These are phyloP conservation scores for Trametes sp. DNA, from an alignment of 1,284 basidiomycete genomes.

Conservation along the genomic window DNA sequence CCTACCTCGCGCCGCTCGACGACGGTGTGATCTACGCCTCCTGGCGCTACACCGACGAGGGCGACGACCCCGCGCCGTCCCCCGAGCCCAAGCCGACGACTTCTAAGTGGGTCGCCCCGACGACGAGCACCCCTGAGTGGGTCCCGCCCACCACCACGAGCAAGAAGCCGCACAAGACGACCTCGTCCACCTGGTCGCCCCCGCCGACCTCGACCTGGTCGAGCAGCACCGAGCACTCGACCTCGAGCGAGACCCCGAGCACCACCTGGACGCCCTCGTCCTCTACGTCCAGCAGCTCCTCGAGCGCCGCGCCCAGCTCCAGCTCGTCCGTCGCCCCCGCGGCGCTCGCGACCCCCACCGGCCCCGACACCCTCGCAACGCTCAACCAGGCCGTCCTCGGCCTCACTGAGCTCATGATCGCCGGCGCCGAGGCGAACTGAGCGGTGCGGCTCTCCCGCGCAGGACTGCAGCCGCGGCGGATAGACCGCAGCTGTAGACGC, in stretches of 20 bases:
- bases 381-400: constrained; percentile 49
- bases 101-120: constrained; percentile 32
- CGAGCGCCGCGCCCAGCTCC: constrained; percentile 33
- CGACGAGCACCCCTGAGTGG: constrained; percentile 18
- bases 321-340: constrained; percentile 36
- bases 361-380: constrained; percentile 43
- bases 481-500: background rate
- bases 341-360: constrained; percentile 39
- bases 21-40: constrained; percentile 32
- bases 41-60: constrained; percentile 49
- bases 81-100: constrained; percentile 28
- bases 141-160: constrained; percentile 10
- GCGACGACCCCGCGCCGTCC: constrained; percentile 37
- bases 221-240: constrained; percentile 26
- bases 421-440: constrained; percentile 30
- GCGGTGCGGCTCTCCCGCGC: background rate
- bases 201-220: constrained; percentile 35
- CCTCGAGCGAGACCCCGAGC: constrained; percentile 28
- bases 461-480: background rate
- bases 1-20: constrained; percentile 55
- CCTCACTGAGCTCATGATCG: constrained; percentile 45
- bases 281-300: constrained; percentile 33
- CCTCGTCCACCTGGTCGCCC: constrained; percentile 25
- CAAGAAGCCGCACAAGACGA: constrained; percentile 9
- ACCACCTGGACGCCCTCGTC: constrained; percentile 37